Conservation (phyloP, 441 rosid genomes). For the Melastoma candidum region DNA sequence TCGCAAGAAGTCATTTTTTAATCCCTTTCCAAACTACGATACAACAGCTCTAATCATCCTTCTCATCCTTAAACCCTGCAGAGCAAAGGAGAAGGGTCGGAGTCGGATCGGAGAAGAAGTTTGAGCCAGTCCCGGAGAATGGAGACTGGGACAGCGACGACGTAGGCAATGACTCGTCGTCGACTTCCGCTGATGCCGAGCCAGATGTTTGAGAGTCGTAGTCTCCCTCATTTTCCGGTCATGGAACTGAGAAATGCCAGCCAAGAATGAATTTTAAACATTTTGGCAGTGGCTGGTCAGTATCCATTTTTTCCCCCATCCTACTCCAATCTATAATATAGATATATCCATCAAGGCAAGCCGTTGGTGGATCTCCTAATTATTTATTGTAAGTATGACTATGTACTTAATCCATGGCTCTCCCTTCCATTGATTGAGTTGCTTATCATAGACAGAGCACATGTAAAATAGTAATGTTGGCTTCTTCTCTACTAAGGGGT, state of each 20-base stretch:
- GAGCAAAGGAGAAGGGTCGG: slow-evolving; percentile 69
- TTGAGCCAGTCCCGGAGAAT: slow-evolving; percentile 25
- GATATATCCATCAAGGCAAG: too few species aligned
- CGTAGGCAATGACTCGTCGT: slow-evolving; percentile 22
- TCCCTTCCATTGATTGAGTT: too few species aligned
- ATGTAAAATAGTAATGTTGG: too few species aligned
- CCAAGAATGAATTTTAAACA: slow-evolving; percentile 8
- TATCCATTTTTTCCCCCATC: slow-evolving; percentile 9
- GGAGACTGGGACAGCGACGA: slow-evolving; percentile 36
- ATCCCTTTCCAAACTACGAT: too few species aligned
- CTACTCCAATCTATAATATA: too few species aligned
- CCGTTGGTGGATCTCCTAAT: too few species aligned
- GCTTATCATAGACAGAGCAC: too few species aligned
- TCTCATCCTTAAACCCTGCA: slow-evolving; percentile 19
- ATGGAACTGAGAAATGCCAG: slow-evolving; percentile 15
- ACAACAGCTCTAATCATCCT: background rate
- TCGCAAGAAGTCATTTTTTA: background rate
- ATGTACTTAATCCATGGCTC: too few species aligned
- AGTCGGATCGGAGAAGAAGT: slow-evolving; percentile 27
- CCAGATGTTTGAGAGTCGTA: slow-evolving; percentile 44
- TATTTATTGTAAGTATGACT: too few species aligned
- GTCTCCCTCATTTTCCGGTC: slow-evolving; percentile 2
- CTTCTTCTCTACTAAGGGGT: too few species aligned
- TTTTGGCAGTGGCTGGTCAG: slow-evolving; percentile 17
- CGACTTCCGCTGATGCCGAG: slow-evolving; percentile 43